Percentiles rank a stretch among this genome's conserved stretches.
Conservation (phyloP, 2,329 filamentous ascomycete species). For the Colletotrichum gigasporum region DNA sequence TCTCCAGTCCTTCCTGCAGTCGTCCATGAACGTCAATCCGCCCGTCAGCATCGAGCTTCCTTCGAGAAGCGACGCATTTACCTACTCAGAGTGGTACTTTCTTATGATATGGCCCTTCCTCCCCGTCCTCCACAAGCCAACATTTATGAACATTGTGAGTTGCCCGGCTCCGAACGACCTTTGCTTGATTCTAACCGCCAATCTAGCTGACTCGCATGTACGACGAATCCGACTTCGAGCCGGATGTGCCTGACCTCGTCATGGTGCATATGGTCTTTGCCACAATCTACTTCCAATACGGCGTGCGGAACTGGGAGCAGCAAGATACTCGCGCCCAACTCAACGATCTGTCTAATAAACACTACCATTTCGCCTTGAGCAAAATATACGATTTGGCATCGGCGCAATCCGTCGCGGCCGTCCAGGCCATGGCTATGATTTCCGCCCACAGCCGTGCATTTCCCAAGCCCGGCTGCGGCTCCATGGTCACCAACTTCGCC, state of each 20-base stretch:
- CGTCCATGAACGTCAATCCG: slow-evolving; percentile 69
- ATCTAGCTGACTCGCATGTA: slow-evolving; percentile 71
- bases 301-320: slow-evolving; percentile 72
- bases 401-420: slow-evolving; percentile 69
- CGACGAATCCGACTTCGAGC: slow-evolving; percentile 71
- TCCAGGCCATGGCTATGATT: slow-evolving; percentile 79
- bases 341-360: slow-evolving; percentile 75
- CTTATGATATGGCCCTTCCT: slow-evolving; percentile 75
- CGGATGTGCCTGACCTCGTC: slow-evolving; percentile 72
- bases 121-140: slow-evolving; percentile 80
- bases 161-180: neutral
- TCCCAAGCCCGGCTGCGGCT: slow-evolving; percentile 80
- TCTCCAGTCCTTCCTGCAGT: slow-evolving; percentile 74
- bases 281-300: slow-evolving; percentile 80
- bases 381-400: slow-evolving; percentile 73
- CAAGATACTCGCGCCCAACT: slow-evolving; percentile 62
- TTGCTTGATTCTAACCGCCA: neutral
- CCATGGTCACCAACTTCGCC: slow-evolving; percentile 72
- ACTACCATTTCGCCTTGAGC: slow-evolving; percentile 80
- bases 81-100: slow-evolving; percentile 81
- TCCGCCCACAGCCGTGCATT: slow-evolving; percentile 79
- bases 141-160: slow-evolving; percentile 74
- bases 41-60: slow-evolving; percentile 69
- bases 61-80: slow-evolving; percentile 69
- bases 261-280: slow-evolving; percentile 83